These are phyloP conservation scores for Dactylellina leptospora DNA, from an alignment of 2,329 filamentous ascomycete species.

Conservation along the genomic window DNA sequence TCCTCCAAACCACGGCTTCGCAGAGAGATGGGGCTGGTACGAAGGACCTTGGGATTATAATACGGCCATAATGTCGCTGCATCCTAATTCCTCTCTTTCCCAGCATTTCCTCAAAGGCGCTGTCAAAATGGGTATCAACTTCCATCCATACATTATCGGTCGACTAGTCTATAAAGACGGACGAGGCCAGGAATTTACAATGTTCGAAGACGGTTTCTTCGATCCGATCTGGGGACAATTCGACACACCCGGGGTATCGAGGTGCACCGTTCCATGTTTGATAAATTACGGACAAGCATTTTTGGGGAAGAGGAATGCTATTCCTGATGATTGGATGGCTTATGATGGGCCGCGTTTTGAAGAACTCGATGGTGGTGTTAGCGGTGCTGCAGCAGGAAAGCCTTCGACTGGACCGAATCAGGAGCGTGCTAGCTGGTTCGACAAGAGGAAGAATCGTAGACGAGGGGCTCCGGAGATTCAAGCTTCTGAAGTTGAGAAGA, in stretches of 20 bases:
- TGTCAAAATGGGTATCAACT: constrained; percentile 69
- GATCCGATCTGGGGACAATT: constrained; percentile 69
- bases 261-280: constrained; percentile 67
- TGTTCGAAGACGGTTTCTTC: constrained; percentile 68
- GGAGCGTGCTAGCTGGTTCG: constrained; percentile 42
- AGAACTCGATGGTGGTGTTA: constrained; percentile 55
- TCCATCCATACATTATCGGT: constrained; percentile 67
- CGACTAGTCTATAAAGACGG: constrained; percentile 68
- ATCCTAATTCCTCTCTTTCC: constrained; percentile 67
- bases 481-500: constrained; percentile 56
- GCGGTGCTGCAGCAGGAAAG: constrained; percentile 46
- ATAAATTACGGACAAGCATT: constrained; percentile 67
- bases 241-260: constrained; percentile 65
- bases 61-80: constrained; percentile 67
- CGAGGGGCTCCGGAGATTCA: not conserved
- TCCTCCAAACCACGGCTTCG: constrained; percentile 65
- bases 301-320: constrained; percentile 62
- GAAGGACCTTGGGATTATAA: constrained; percentile 67
- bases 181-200: constrained; percentile 66
- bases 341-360: constrained; percentile 64
- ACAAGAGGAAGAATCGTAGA: constrained; percentile 15
- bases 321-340: constrained; percentile 66
- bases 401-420: constrained; percentile 12
- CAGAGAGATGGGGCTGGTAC: constrained; percentile 68
- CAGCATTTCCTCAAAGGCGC: constrained; percentile 67